Evolutionary conservation across 2,329 filamentous ascomycete genomes (phyloP), one percentile per base, ranked within the genome.

Genomic region (Sporothrix mexicana): DNA sequence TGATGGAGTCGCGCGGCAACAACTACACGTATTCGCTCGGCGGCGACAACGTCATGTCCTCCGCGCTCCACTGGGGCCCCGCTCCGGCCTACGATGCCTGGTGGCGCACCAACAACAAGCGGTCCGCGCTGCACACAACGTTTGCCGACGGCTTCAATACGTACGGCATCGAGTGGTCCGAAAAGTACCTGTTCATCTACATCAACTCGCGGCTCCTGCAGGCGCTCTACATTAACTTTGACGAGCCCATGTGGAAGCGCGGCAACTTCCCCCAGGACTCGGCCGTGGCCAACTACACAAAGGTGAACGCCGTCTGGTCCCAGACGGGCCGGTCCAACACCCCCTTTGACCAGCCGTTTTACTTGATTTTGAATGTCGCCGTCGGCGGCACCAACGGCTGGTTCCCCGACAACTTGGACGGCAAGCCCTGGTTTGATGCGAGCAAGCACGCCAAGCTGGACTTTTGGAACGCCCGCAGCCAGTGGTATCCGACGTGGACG

Each of bases 141-240:
- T 97, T 91, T 80, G 82, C 90, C 45, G 82, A 84, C 0, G 87
- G 82, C 30, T 93, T 90, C 83, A 92, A 97, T 83, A 93, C 88
- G 0, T 97, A 90, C 78, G 93, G 93, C 15, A 81, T 97, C 2
- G 93, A 97, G 82, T 97, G 93, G 93, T 94, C 90, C 69, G 88
- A 95, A 77, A 95, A 95, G 81, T 96, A 97, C 80, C 84, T 96
- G 74, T 97, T 95, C 84, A 95, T 92, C 0, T 97, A 94, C 80
- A 87, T 97, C 83, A 92, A 96, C 85, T 91, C 88, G 62, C 90
- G 92, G 13, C 88, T 97, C 23, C 85, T 94, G 41, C 93, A 95
- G 80, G 92, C 95, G 69, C 86, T 94, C 74, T 97, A 94, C 84
- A 91, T 88, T 77, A 92, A 91, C 80, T 94, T 94, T 78, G 84